Base-by-base conservation (phyloP, 305 asterid species). In the Galium porrigens region DNA sequence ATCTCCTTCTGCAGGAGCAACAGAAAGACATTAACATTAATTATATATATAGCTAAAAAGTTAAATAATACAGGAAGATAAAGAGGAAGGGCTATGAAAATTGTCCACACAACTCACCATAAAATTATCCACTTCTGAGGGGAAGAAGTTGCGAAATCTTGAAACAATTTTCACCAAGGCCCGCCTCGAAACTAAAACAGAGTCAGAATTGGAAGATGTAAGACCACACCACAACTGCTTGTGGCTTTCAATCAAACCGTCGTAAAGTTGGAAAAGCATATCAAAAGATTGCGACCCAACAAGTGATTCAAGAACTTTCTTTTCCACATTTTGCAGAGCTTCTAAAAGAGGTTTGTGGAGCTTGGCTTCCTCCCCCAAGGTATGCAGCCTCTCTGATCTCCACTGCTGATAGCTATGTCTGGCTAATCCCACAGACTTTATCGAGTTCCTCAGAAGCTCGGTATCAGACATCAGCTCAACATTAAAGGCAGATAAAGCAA, bases 181-280 rank as follows among this genome's bases (percentile, higher is more conserved):
- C 52, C 80, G 79, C 87, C 87, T 78, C 60, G 81, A 85, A 66
- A 94, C 79, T 70, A 76, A 65, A 70, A 70, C 72, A 53, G 66
- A 53, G 41, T 86, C 94, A 59, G 44, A 54, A 76, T 72, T 75
- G 61, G 90, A 77, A 68, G 86, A 74, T 67, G 68, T 70, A 36
- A 81, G 66, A 64, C 87, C 79, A 48, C 76, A 75, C 97, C 97
- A 94, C 56, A 87, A 79, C 73, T 82, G 83, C 18, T 65, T 70
- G 78, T 89, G 99, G 80, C 86, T 85, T 58, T 86, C 95, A 72
- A 94, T 81, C 68, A 90, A 95, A 37, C 80, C 78, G 32, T 68
- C 65, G 61, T 80, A 94, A 14, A 76, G 72, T 70, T 69, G 69
- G 34, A 87, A 85, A 64, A 81, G 77, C 63, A 63, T 77, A 74